phyloP scores from a whole-genome alignment of 2,329 filamentous ascomycete genomes.

The Pestalotiopsis fici region DNA sequence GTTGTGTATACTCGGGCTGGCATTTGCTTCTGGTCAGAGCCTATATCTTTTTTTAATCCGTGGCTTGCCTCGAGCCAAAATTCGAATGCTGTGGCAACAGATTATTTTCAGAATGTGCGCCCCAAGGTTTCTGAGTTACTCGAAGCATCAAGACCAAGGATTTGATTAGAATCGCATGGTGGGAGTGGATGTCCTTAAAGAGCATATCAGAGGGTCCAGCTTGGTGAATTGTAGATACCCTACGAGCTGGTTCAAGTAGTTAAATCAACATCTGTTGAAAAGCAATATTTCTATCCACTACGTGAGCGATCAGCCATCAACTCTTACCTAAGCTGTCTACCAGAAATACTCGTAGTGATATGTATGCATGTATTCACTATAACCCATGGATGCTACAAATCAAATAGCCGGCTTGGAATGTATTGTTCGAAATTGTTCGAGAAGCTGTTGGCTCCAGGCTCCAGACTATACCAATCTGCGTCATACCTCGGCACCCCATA shows the following conservation, averaged over 20 bases:
- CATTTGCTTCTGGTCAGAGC: not conserved
- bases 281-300: not conserved
- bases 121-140: not conserved
- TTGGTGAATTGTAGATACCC: constrained; percentile 1
- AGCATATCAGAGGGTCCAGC: not conserved
- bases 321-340: no score
- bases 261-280: not conserved
- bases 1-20: not conserved
- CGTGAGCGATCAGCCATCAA: no score
- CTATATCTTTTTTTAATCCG: not conserved
- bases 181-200: not conserved
- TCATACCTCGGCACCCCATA: constrained; percentile 5
- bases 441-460: no score
- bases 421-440: no score
- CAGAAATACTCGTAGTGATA: no score
- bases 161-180: not conserved
- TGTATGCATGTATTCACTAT: no score
- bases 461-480: not conserved
- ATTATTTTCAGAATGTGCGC: not conserved
- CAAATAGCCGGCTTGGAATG: no score
- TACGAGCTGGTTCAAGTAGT: constrained; percentile 1
- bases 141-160: not conserved
- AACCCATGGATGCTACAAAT: no score
- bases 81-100: not conserved
- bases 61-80: not conserved